A percentile compares a stretch with the other conserved stretches of the same genome.
These are phyloP conservation scores for Capillidium heterosporum DNA, from an alignment of 371 early-diverging fungal species.

Conservation along the genomic window DNA sequence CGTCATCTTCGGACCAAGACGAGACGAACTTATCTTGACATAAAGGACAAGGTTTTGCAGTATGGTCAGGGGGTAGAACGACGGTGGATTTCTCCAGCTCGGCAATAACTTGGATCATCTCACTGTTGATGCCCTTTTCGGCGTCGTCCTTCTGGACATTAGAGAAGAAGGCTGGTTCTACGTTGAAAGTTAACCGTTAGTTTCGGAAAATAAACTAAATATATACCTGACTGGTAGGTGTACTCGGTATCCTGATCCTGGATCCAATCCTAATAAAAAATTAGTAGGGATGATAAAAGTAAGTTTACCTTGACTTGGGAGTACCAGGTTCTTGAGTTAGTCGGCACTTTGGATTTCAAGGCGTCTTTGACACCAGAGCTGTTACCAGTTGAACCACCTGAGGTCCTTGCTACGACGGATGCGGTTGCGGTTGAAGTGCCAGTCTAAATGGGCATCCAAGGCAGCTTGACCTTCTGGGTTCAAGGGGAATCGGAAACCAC, in stretches of 20 bases:
- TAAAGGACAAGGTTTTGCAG: conserved; percentile 46
- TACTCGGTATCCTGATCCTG: conserved; percentile 16
- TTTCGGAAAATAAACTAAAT: background rate
- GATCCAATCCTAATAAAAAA: conserved; percentile 23
- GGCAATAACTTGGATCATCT: conserved; percentile 14
- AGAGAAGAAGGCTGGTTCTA: conserved; percentile 20
- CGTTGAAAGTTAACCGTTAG: background rate
- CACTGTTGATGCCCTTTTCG: conserved; percentile 12
- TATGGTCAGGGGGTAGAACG: conserved; percentile 27
- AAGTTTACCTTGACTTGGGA: conserved; percentile 32
- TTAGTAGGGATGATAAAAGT: background rate
- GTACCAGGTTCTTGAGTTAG: conserved; percentile 74
- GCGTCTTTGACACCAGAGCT: no score
- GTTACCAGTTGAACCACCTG: no score
- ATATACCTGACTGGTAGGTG: conserved; percentile 10
- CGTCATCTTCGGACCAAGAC: conserved; percentile 73
- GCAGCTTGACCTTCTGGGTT: conserved; percentile 43
- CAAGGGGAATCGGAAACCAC: conserved; percentile 64
- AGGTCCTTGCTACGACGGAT: conserved; percentile 53
- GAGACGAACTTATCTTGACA: conserved; percentile 75
- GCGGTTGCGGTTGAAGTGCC: conserved; percentile 84
- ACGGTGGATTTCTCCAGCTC: conserved; percentile 16
- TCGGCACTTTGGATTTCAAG: conserved; percentile 25
- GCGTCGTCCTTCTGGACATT: conserved; percentile 6
- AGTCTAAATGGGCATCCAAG: conserved; percentile 75